These are phyloP conservation scores for Phlyctochytrium bullatum DNA, from an alignment of 192 early-diverging fungal genomes.

Conservation along the genomic window DNA sequence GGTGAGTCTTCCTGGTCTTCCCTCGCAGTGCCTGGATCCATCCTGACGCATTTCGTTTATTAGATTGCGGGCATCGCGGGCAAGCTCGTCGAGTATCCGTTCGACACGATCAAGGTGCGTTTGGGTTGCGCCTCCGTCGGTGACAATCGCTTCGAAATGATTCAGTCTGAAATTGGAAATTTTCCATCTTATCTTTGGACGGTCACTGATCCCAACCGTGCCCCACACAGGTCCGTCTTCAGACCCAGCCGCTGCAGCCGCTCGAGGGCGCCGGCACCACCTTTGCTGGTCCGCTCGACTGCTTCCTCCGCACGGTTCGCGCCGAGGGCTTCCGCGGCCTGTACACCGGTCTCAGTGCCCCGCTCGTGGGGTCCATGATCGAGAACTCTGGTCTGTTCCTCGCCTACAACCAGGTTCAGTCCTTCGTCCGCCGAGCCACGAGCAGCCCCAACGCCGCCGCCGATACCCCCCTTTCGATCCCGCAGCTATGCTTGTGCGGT, in stretches of 20 bases:
- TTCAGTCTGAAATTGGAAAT: too few species aligned
- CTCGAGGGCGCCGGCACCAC: constrained; percentile 38
- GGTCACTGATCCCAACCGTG: too few species aligned
- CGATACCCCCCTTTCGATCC: constrained; percentile 51
- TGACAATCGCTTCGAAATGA: background rate
- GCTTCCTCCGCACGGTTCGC: constrained; percentile 69
- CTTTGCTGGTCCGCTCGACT: constrained; percentile 80
- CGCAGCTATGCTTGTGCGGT: constrained; percentile 75
- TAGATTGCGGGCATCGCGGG: constrained; percentile 85
- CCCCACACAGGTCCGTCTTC: constrained; percentile 76
- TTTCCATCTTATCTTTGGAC: too few species aligned
- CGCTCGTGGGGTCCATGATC: constrained; percentile 88
- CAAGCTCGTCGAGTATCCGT: constrained; percentile 88
- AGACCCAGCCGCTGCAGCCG: constrained; percentile 66
- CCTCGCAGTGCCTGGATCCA: too few species aligned
- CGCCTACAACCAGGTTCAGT: constrained; percentile 82
- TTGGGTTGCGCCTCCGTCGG: background rate
- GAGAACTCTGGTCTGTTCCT: constrained; percentile 92
- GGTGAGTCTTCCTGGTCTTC: background rate
- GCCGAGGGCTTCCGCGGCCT: constrained; percentile 81
- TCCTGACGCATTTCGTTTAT: constrained; percentile 1
- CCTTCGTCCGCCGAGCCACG: constrained; percentile 55
- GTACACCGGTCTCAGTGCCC: constrained; percentile 90
- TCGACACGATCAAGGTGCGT: constrained; percentile 73
- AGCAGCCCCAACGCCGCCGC: constrained; percentile 14